phyloP scores from a whole-genome alignment of 345 rosid genomes.

The Salix arbutifolia region DNA sequence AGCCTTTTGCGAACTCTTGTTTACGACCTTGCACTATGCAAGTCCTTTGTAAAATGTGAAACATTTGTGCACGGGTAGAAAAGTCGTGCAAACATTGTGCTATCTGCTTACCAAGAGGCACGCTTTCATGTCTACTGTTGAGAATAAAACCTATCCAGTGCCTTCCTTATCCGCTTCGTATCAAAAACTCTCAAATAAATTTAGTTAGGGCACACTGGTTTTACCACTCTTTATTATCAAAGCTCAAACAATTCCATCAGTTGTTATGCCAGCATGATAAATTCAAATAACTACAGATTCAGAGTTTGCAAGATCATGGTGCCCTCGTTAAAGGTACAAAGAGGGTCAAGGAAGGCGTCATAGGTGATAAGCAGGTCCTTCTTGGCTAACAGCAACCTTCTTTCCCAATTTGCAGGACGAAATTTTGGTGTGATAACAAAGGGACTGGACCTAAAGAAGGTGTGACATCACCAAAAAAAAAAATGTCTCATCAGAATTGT shows the following conservation, averaged over 20 bases:
- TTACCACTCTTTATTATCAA: not conserved
- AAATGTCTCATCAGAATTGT: slow-evolving; percentile 69
- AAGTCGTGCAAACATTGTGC: not conserved
- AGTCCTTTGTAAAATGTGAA: not conserved
- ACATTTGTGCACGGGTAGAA: too few relatives aligned
- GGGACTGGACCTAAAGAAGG: not conserved
- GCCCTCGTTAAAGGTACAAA: not conserved
- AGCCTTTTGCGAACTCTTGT: not conserved
- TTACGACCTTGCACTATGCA: not conserved
- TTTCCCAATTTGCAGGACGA: not conserved
- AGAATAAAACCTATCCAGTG: not conserved
- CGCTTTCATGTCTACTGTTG: not conserved
- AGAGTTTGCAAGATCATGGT: not conserved
- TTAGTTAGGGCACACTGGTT: not conserved
- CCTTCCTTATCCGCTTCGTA: not conserved
- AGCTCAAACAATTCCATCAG: not conserved
- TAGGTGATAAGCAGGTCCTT: not conserved
- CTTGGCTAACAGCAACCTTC: not conserved
- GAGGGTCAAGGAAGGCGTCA: not conserved
- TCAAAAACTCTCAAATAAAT: not conserved
- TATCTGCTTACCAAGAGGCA: not conserved
- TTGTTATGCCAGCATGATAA: not conserved
- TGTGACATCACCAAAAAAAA: not conserved
- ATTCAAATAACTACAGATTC: not conserved
- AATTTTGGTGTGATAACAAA: not conserved